These are phyloP conservation scores for Daldinia decipiens DNA, from an alignment of 495 filamentous ascomycete genomes.

Conservation along the genomic window DNA sequence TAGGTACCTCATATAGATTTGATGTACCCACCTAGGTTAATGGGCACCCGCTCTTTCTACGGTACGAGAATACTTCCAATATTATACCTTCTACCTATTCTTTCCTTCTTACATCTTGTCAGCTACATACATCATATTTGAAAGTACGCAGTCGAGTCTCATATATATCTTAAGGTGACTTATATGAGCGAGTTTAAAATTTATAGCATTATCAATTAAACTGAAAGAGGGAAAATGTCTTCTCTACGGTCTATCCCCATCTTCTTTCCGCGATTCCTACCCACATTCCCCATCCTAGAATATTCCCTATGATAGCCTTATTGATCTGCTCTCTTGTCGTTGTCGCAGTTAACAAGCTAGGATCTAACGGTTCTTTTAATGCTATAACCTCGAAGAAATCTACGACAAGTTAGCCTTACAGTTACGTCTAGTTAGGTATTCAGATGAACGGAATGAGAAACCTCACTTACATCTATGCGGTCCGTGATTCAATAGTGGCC, in stretches of 20 bases:
- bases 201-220: not conserved
- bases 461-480: conserved; percentile 54
- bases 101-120: conserved; percentile 1
- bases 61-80: too few species aligned
- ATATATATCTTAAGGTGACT: not conserved
- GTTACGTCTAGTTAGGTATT: not conserved
- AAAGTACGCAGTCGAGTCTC: not conserved
- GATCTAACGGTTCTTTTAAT: conserved; percentile 53
- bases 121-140: not conserved
- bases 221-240: not conserved
- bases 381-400: conserved; percentile 62
- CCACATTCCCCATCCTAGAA: conserved; percentile 64
- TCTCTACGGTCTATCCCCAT: conserved; percentile 45
- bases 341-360: conserved; percentile 45
- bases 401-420: conserved; percentile 7
- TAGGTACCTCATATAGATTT: too few species aligned
- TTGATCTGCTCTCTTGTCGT: conserved; percentile 56
- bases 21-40: not conserved
- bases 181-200: not conserved
- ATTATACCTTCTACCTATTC: not conserved
- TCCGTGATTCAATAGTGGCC: conserved; percentile 58
- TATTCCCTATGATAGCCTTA: conserved; percentile 56
- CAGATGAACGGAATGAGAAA: not conserved
- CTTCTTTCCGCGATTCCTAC: conserved; percentile 59
- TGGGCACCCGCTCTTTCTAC: not conserved